phyloP scores from a whole-genome alignment of 768 basidiomycete species.

The Boletus pseudo-olivaceus region DNA sequence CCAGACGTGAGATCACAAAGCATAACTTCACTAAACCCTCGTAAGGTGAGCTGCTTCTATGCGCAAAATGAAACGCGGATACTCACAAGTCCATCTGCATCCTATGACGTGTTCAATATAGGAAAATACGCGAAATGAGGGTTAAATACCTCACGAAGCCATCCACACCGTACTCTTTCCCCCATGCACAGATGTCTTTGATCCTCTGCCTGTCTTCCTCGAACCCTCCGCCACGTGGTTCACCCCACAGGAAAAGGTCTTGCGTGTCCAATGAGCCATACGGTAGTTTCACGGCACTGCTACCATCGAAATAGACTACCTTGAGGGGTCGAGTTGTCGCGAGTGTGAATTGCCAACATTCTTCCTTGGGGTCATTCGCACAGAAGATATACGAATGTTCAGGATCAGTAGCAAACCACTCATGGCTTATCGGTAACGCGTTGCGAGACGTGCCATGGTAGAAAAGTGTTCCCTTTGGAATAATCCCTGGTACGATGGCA shows the following conservation, averaged over 20 bases:
- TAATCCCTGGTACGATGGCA: constrained; percentile 26
- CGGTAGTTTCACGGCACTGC: constrained; percentile 3
- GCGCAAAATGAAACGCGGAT: not conserved
- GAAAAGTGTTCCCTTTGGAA: constrained; percentile 32
- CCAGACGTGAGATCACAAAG: constrained; percentile 36
- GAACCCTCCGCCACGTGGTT: constrained; percentile 13
- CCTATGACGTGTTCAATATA: constrained; percentile 19
- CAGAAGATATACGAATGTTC: constrained; percentile 40
- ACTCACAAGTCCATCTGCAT: constrained; percentile 47
- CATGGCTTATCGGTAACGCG: constrained; percentile 20
- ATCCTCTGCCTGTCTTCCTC: constrained; percentile 26
- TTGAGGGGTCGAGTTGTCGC: constrained; percentile 26
- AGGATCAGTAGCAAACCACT: constrained; percentile 33
- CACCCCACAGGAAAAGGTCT: constrained; percentile 34
- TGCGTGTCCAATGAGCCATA: constrained; percentile 32
- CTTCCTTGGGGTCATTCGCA: constrained; percentile 1
- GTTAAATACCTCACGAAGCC: constrained; percentile 31
- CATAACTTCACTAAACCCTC: constrained; percentile 40
- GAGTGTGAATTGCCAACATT: constrained; percentile 32
- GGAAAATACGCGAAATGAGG: constrained; percentile 19
- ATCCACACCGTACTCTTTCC: constrained; percentile 28
- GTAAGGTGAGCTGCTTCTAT: not conserved
- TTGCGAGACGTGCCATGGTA: constrained; percentile 28
- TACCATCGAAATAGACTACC: constrained; percentile 30
- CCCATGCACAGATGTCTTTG: constrained; percentile 33